Evolutionary conservation across 2,329 filamentous ascomycete species (phyloP), one percentile per base, ranked within the genome.

Genomic region (Pseudocercospora fuligena): DNA sequence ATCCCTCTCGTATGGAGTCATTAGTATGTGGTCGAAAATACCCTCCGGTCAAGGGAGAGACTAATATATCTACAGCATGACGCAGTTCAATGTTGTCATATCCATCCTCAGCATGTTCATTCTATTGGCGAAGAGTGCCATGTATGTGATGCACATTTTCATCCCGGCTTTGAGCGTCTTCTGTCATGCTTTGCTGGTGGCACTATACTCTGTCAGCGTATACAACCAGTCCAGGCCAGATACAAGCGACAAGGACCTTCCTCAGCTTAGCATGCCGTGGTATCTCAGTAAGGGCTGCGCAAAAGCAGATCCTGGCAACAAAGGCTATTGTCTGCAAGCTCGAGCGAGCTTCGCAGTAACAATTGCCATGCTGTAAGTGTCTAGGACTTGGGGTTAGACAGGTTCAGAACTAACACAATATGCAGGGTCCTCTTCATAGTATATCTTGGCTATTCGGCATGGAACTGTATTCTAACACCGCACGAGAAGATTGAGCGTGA

Each of bases 31-130:
- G 31, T 31, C 2, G 7, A 29, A n/a, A 14, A 3, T 4, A 11
- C 54, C 8, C 21, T 58, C 27, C 11, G 2, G 27, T 19, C 27
- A 36, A 16, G n/a, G 14, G 51, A n/a, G 90, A 86, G 14, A 64
- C 66, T 71, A 65, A 69, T 57, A n/a, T 29, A 57, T 8, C 19
- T 19, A 31, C 75, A 94, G 91, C 64, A 82, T 92, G 69, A 93
- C 91, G 57, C 84, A 90, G 72, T 92, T 87, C 81, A 93, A 94
- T 75, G 87, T 93, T 72, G 89, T 90, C 75, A 90, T 93, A 72
- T 90, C 90, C 43, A 86, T 94, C 70, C 82, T 93, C 62, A 89
- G 88, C 65, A 89, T 92, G 77, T 94, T 94, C 82, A 84, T 93
- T 76, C 85, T 92, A 68, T 85, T 94, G 53, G 82, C 85, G 77